Base-by-base conservation (phyloP, 2,329 filamentous ascomycete genomes). In the Diaporthe vaccinii region DNA sequence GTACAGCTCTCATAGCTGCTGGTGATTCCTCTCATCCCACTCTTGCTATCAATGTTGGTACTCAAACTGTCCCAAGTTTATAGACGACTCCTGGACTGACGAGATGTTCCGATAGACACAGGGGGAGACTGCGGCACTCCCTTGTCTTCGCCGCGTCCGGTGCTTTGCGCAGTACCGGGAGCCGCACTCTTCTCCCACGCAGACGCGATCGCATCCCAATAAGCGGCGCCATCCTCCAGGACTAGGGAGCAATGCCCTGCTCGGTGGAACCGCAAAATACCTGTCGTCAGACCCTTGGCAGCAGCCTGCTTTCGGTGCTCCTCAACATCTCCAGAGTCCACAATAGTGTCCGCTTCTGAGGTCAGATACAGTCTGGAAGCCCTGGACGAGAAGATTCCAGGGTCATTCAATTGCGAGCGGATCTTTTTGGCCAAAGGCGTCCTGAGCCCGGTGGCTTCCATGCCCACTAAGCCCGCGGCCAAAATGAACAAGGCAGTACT, bases 341-440 rank as follows among this genome's bases (percentile, higher is more conserved):
- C 34, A 31, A 76, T 72, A 7, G n/a, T 14, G 39, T 76, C 75
- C 5, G 41, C 75, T 15, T 67, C 49, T 31, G 75, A 76, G 8
- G 75, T 61, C n/a, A 76, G 25, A 57, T 76, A 76, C 15, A 76
- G 72, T n/a, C 75, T 74, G 34, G 55, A 6, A 10, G 75, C 75
- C 17, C 9, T 39, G 9, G 65, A 28, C 10, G 72, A 68, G 34
- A 76, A 74, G 15, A 76, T n/a, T 5, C 28, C 41, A 8, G 72
- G 58, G 46, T 67, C 39, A 20, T 76, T 76, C 20, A 76, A 31
- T 44, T 68, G 67, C n/a, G 49, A 46, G 36, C 67, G 59, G 28
- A 76, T 74, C 15, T 25, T 72, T 22, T 9, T 74, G 34, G 65
- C 75, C 41, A 72, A 17, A 10, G 59, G 49, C 20, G 36, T 68